A percentile compares a stretch with the other conserved stretches of the same genome.
These are phyloP conservation scores for Arxiozyma telluris DNA, from an alignment of 1,139 yeast species.

Conservation along the genomic window DNA sequence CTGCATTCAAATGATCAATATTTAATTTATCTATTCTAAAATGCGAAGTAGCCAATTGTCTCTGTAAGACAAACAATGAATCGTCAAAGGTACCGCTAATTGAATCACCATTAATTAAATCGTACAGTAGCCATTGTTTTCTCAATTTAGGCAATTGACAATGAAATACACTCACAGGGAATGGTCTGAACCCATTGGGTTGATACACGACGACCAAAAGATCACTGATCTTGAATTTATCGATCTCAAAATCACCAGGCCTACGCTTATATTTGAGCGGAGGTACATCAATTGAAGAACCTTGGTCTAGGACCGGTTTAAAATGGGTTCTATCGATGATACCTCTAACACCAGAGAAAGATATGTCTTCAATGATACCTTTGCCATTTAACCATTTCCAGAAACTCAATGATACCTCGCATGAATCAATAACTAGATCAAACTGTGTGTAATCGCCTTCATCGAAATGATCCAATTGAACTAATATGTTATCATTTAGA, in stretches of 20 bases:
- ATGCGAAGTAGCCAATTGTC: conserved; percentile 25
- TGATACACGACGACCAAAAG: conserved; percentile 72
- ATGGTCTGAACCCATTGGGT: conserved; percentile 73
- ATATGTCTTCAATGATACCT: conserved; percentile 78
- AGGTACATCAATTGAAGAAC: not conserved
- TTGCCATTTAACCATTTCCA: conserved; percentile 83
- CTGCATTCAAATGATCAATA: conserved; percentile 82
- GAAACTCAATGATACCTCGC: conserved; percentile 70
- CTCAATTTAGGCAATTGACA: conserved; percentile 73
- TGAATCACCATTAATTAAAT: conserved; percentile 72
- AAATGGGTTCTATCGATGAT: conserved; percentile 87
- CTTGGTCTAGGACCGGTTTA: conserved; percentile 68
- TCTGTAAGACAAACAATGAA: conserved; percentile 71
- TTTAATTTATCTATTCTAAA: conserved; percentile 69
- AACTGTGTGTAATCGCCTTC: conserved; percentile 95
- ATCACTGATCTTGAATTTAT: conserved; percentile 73
- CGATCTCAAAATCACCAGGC: conserved; percentile 92
- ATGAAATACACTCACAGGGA: conserved; percentile 76
- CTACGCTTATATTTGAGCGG: conserved; percentile 41
- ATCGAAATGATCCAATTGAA: conserved; percentile 41
- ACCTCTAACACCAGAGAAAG: conserved; percentile 79
- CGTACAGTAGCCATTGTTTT: conserved; percentile 89
- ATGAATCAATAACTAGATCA: conserved; percentile 81
- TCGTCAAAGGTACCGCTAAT: conserved; percentile 91
- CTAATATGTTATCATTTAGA: conserved; percentile 22